Evolutionary conservation across 2,329 filamentous ascomycete species (phyloP), one percentile per base, ranked within the genome.

Genomic region (Pseudocercospora pini-densiflorae): DNA sequence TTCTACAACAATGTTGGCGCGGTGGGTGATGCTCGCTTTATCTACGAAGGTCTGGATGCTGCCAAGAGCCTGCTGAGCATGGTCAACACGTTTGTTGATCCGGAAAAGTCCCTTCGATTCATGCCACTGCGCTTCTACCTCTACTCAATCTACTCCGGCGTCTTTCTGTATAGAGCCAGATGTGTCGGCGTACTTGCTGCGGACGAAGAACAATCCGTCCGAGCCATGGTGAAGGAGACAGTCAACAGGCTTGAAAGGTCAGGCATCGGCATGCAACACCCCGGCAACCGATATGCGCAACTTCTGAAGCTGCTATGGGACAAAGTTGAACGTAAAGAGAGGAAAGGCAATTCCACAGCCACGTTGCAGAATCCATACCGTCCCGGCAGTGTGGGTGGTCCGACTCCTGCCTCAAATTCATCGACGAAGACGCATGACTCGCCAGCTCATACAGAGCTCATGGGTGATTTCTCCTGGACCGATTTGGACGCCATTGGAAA

Each of bases 401-500:
- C 79, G 54, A 75, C 74, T 40, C 70, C 75, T 6, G 71, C 66
- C 14, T 72, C 74, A 31, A 73, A 67, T 47, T 73, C 73, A n/a
- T 68, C 71, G 10, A 60, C 67, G 1, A 61, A 69, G 8, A 70
- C 69, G 1, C 72, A 75, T n/a, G 71, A 73, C 58, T 80, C 78
- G 53, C 81, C 81, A 0, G 79, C 79, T 27, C 72, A 81, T 12
- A 81, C 80, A 5, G 82, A 83, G 67, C 68, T 74, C 62, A 82
- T 83, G 79, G 82, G 82, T 7, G 82, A 83, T 65, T 84, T 84
- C 70, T 81, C 79, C 29, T 84, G 82, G 82, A 83, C 82, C 2
- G 81, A 84, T 73, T 72, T 84, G 2, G 74, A 79, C 65, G 82
- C 82, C 14, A 82, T 84, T 14, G 81, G 81, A 5, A 81, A 83